phyloP scores from a whole-genome alignment of 257 asterid genomes.

The Capsicum rhomboideum region DNA sequence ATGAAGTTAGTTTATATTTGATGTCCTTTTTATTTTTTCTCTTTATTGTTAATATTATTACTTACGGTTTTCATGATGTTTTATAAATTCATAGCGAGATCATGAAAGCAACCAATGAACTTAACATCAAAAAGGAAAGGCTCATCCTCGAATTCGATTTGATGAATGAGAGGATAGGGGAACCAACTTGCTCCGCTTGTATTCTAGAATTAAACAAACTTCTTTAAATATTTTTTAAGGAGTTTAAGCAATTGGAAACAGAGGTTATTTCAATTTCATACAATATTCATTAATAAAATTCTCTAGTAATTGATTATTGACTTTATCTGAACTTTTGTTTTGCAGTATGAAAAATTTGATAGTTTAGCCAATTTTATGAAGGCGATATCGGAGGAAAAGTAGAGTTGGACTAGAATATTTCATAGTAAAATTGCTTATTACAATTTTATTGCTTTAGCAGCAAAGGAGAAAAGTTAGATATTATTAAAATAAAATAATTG shows the following conservation, averaged over 20 bases:
- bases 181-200: background rate
- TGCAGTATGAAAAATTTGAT: background rate
- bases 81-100: background rate
- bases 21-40: background rate
- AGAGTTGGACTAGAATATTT: background rate
- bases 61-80: background rate
- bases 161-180: background rate
- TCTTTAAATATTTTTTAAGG: background rate
- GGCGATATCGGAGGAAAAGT: background rate
- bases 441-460: too few relatives aligned
- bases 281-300: background rate
- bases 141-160: background rate
- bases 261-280: background rate
- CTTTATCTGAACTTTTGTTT: background rate
- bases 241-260: background rate
- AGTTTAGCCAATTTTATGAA: background rate
- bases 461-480: background rate
- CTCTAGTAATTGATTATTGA: background rate
- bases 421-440: background rate
- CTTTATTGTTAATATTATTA: background rate
- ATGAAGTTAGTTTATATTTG: too few relatives aligned
- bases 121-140: background rate
- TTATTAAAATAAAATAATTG: background rate
- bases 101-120: background rate
- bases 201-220: background rate